Base-by-base conservation (phyloP, 179 eudicot genomes). In the Spergularia azorica region DNA sequence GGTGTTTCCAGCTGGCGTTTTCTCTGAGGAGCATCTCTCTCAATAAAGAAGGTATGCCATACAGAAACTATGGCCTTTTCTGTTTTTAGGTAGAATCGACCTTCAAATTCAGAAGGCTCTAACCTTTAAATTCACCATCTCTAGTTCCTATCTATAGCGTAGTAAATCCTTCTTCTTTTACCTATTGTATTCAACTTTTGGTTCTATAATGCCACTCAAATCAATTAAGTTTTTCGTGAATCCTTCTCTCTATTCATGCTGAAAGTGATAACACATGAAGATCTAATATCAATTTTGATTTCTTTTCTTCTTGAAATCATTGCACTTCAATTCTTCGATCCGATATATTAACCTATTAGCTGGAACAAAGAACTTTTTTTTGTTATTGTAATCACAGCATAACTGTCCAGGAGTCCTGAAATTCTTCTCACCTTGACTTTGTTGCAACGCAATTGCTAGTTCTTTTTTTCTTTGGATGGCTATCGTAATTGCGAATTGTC, bases 1-100 rank as follows among this genome's bases (percentile, higher is more conserved):
- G 91, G 85, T 90, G 92, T 79, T 89, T 93, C 84, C 98, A 93
- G 90, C 80, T 91, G 76, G 98, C 98, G 62, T 86, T 93, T 78
- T 90, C 98, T 72, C 81, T 93, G 52, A 89, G 97, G 81, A 85
- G 80, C 80, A 87, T 90, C 79, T 83, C 98, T 75, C 86, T 91
- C 48, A 90, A 90, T 70, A 86, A 83, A 74, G 90, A 89, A 82
- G 96, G 98, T 90, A 76, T 69, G 2, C 39, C 43, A 57, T 57
- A 26, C 63, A 18, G 10, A 13, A 26, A 26, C 32, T 26, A 26
- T 26, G n/a, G n/a, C n/a, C n/a, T n/a, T n/a, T n/a, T n/a, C n/a
- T n/a, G 36, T 36, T 14, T 50, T 59, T 46, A 39, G n/a, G 58
- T 18, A 54, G 32, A 41, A 63, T 52, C 13, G 16, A 3, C 13